phyloP scores from a whole-genome alignment of 306 rosid genomes.

The Pachyrhizus erosus region DNA sequence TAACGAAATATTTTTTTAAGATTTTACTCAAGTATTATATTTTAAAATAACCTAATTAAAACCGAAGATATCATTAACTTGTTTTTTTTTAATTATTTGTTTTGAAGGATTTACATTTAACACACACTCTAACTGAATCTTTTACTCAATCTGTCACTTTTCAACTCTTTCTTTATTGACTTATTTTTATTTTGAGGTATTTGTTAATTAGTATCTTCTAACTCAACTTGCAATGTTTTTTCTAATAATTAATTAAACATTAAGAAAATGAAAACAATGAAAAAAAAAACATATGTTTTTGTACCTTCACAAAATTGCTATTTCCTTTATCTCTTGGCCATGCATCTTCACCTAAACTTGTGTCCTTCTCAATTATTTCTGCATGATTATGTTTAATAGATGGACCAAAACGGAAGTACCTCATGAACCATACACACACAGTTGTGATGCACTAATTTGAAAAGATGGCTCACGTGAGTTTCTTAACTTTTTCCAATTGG shows the following conservation, averaged over 20 bases:
- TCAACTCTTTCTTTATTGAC: background rate
- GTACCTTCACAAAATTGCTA: background rate
- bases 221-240: background rate
- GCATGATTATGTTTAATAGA: background rate
- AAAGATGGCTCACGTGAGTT: conserved; percentile 41
- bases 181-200: background rate
- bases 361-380: background rate
- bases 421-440: conserved; percentile 41
- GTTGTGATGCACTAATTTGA: conserved; percentile 53
- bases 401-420: conserved; percentile 25
- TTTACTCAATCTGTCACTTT: background rate
- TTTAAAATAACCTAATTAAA: no score
- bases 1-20: background rate
- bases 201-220: background rate
- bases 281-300: background rate
- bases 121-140: background rate
- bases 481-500: conserved; percentile 37
- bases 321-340: background rate
- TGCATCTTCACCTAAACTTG: background rate
- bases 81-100: background rate
- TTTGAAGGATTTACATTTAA: background rate
- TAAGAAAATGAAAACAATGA: background rate
- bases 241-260: background rate
- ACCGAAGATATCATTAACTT: no score
- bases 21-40: background rate